These are phyloP conservation scores for Suhomyces prunicola DNA, from an alignment of 805 yeast genomes.

Conservation along the genomic window DNA sequence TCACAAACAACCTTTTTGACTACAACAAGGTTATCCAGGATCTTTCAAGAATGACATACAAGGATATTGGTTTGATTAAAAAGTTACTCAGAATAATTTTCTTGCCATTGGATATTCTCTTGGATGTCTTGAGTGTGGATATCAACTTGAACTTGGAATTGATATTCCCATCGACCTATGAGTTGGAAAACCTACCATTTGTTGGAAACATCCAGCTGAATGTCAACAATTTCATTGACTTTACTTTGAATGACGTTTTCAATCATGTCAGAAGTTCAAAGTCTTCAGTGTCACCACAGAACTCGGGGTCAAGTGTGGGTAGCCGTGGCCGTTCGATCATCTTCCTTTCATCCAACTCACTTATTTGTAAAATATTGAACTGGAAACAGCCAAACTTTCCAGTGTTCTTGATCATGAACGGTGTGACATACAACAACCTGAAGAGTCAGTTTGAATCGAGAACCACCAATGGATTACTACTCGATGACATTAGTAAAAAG, in stretches of 20 bases:
- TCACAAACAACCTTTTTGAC: conserved; percentile 39
- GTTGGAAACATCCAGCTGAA: conserved; percentile 44
- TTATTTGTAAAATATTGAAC: conserved; percentile 87
- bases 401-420: conserved; percentile 79
- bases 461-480: conserved; percentile 39
- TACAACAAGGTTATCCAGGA: conserved; percentile 39
- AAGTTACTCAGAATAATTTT: conserved; percentile 46
- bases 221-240: conserved; percentile 74
- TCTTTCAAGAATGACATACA: conserved; percentile 32
- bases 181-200: conserved; percentile 37
- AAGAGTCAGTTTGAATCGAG: conserved; percentile 34
- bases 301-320: conserved; percentile 10
- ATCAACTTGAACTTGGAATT: conserved; percentile 73
- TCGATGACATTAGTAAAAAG: conserved; percentile 22
- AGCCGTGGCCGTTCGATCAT: conserved; percentile 60
- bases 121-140: conserved; percentile 52
- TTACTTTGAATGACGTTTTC: conserved; percentile 67
- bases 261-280: conserved; percentile 59
- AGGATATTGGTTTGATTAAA: conserved; percentile 40
- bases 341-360: conserved; percentile 81
- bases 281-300: conserved; percentile 3
- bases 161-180: conserved; percentile 63
- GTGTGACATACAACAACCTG: conserved; percentile 41
- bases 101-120: conserved; percentile 57
- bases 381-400: conserved; percentile 99